A percentile compares a stretch with the other conserved stretches of the same genome.
Conservation (phyloP, 2,329 filamentous ascomycete species). For the Hymenoscyphus fraxineus region DNA sequence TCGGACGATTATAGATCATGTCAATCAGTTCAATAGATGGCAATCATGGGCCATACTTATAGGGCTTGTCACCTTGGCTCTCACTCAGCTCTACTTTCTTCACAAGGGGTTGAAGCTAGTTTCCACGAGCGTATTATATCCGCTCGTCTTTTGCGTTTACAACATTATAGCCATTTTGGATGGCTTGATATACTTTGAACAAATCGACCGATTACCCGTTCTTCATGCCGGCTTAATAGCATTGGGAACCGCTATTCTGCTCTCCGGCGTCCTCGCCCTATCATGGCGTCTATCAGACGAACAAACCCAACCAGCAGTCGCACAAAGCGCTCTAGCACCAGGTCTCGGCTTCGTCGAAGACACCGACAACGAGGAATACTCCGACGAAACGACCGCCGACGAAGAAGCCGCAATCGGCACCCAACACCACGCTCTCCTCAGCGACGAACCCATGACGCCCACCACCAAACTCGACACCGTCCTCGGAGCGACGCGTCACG, state of each 20-base stretch:
- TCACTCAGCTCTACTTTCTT: slow-evolving; percentile 91
- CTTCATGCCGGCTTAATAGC: slow-evolving; percentile 78
- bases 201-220: slow-evolving; percentile 73
- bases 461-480: slow-evolving; percentile 33
- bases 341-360: slow-evolving; percentile 79
- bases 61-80: slow-evolving; percentile 72
- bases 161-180: slow-evolving; percentile 98
- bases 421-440: slow-evolving; percentile 31
- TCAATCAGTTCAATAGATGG: slow-evolving; percentile 94
- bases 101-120: slow-evolving; percentile 91
- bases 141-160: slow-evolving; percentile 96
- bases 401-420: slow-evolving; percentile 33
- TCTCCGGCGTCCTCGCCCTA: slow-evolving; percentile 83
- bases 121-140: slow-evolving; percentile 93
- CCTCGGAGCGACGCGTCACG: slow-evolving; percentile 28
- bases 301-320: slow-evolving; percentile 56
- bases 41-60: slow-evolving; percentile 90
- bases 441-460: slow-evolving; percentile 30
- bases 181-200: slow-evolving; percentile 93
- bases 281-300: slow-evolving; percentile 90
- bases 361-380: slow-evolving; percentile 51
- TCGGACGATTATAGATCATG: slow-evolving; percentile 74
- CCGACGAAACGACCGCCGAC: slow-evolving; percentile 45
- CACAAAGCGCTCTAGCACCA: slow-evolving; percentile 70
- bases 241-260: slow-evolving; percentile 78